Percentiles rank a stretch among this genome's conserved stretches.
Conservation (phyloP, 2,329 filamentous ascomycete genomes). For the Byssochlamys sp. region DNA sequence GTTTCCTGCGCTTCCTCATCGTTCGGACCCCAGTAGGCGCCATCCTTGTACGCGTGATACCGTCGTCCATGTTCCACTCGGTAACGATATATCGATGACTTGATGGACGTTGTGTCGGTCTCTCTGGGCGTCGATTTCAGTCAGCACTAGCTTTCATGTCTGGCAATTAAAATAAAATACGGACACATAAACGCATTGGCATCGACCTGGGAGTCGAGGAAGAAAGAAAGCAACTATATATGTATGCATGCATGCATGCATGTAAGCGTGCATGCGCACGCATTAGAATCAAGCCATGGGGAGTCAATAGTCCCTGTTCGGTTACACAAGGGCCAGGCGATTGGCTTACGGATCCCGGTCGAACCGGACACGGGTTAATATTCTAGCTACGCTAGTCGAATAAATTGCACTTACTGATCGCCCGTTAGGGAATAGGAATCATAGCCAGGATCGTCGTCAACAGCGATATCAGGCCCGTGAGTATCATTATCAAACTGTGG, state of each 20-base stretch:
- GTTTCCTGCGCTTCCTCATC: conserved; percentile 5
- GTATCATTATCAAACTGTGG: neutral
- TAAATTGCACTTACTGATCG: neutral
- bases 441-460: neutral
- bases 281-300: neutral
- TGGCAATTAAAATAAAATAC: neutral
- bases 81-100: neutral
- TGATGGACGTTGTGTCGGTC: neutral
- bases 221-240: no score
- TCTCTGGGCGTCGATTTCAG: neutral
- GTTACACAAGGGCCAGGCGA: neutral
- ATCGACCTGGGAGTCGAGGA: neutral
- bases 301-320: neutral
- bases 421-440: neutral
- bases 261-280: no score
- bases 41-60: conserved; percentile 4
- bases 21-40: conserved; percentile 2
- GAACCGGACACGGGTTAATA: neutral
- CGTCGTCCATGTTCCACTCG: conserved; percentile 1
- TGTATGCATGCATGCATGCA: neutral
- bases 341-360: neutral
- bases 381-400: neutral
- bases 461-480: neutral
- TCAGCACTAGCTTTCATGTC: neutral
- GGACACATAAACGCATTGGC: neutral